Evolutionary conservation across 345 rosid species (phyloP), one percentile per base, ranked within the genome.

Genomic region (Conringia planisiliqua): DNA sequence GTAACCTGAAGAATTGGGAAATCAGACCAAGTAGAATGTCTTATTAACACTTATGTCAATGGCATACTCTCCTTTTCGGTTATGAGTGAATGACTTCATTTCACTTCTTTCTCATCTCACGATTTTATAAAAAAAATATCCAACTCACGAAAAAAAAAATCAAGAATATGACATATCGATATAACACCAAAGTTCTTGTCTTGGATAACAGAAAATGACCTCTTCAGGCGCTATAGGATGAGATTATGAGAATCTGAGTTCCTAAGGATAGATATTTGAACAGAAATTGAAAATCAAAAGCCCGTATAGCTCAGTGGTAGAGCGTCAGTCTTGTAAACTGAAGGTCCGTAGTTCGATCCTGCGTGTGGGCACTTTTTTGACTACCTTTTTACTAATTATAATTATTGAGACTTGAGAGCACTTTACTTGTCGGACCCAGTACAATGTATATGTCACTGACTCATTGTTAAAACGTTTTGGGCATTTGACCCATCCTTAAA

Each of bases 241-340:
- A 36, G 12, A 10, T 11, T 14, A 39, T 24, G 14, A 40, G 9
- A 3, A 5, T 42, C 0, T 42, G 0, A 14, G 7, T 13, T 33
- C 1, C 7, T 7, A 1, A 33, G 0, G 0, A 33, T 33, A 33
- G 0, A 33, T 0, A 1, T 1, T 33, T 33, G 3, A 40, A 12
- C 4, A 50, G 30, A 39, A 33, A 58, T 4, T 2, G 1, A 3
- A 1, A 5, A 22, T 0, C 13, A 22, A 36, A 14, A 1, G 90
- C 90, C 90, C 87, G 74, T 88, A 87, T 90, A 81, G 94, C 90
- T 88, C 89, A 90, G 90, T 87, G 93, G 90, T 86, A 92, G 90
- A 92, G 87, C 92, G 90, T 83, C 88, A 88, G 89, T 87, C 90
- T 88, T 85, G 89, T 84, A 88, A 88, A 86, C 89, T 81, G 89